These are phyloP conservation scores for Delitschia confertaspora DNA, from an alignment of 495 filamentous ascomycete species.

Conservation along the genomic window DNA sequence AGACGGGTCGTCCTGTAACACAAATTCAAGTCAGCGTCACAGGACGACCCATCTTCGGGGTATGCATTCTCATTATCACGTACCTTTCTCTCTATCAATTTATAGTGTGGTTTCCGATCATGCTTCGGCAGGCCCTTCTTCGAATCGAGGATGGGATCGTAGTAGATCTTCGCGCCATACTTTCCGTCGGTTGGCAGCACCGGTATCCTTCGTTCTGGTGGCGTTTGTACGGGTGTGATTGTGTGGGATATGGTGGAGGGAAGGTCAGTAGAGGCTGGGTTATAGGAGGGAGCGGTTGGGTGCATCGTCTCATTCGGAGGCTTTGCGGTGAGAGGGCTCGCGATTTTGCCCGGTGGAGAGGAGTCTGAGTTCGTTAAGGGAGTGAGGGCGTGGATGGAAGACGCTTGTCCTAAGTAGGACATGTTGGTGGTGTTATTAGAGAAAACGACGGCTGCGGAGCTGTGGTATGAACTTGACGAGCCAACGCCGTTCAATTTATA, in stretches of 20 bases:
- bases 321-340: constrained; percentile 44
- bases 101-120: constrained; percentile 6
- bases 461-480: constrained; percentile 57
- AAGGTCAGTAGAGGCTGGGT: constrained; percentile 15
- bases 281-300: constrained; percentile 19
- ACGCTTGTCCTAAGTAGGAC: constrained; percentile 41
- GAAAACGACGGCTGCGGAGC: constrained; percentile 56
- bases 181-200: constrained; percentile 53
- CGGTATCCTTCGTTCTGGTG: constrained; percentile 46
- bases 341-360: constrained; percentile 54
- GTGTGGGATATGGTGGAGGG: constrained; percentile 27
- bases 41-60: constrained; percentile 26
- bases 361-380: constrained; percentile 70
- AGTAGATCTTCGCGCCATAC: constrained; percentile 60
- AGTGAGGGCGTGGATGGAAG: constrained; percentile 51
- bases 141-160: constrained; percentile 67
- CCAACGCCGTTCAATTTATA: constrained; percentile 57
- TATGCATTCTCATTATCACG: constrained; percentile 20
- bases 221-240: constrained; percentile 45
- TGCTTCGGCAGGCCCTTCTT: constrained; percentile 48
- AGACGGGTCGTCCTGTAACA: constrained; percentile 52
- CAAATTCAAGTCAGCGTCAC: constrained; percentile 34
- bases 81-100: constrained; percentile 56
- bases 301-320: constrained; percentile 25
- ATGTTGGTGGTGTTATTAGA: constrained; percentile 39